phyloP scores from a whole-genome alignment of 345 rosid genomes.

The Heritiera fomes region DNA sequence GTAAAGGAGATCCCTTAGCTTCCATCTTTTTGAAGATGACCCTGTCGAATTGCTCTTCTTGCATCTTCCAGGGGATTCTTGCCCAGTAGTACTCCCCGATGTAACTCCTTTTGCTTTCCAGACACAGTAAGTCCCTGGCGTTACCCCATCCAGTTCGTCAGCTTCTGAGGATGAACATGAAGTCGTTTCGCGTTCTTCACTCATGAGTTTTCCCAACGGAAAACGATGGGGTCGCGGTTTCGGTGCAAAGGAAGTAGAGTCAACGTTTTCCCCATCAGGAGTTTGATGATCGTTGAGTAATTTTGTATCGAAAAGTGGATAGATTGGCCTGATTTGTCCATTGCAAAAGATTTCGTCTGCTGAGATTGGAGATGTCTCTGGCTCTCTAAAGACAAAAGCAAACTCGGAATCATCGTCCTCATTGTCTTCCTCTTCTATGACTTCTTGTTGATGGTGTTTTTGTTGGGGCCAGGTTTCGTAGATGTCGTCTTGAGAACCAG shows the following conservation, averaged over 20 bases:
- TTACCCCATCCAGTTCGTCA: constrained; percentile 51
- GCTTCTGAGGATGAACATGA: constrained; percentile 59
- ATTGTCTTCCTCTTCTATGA: background rate
- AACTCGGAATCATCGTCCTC: constrained; percentile 45
- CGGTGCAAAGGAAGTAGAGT: background rate
- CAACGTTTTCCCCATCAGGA: constrained; percentile 27
- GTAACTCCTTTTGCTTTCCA: constrained; percentile 55
- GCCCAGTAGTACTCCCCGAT: background rate
- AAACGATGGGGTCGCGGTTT: constrained; percentile 25
- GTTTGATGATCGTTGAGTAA: constrained; percentile 9
- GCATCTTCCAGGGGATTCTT: constrained; percentile 34
- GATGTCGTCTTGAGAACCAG: constrained; percentile 13
- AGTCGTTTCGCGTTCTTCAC: constrained; percentile 51
- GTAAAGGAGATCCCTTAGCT: constrained; percentile 50
- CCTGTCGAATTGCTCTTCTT: constrained; percentile 64
- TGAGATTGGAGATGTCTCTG: constrained; percentile 34
- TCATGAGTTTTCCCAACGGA: constrained; percentile 55
- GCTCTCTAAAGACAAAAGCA: constrained; percentile 38
- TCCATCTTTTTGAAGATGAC: constrained; percentile 65
- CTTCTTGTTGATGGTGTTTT: background rate
- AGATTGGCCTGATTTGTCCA: constrained; percentile 64
- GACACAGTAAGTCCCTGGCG: constrained; percentile 62
- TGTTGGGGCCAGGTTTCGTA: background rate
- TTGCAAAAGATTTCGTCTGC: constrained; percentile 69
- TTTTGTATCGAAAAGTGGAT: constrained; percentile 38